Evolutionary conservation across 2,329 filamentous ascomycete genomes (phyloP).

Genomic region (Neopestalotiopsis rosae): DNA sequence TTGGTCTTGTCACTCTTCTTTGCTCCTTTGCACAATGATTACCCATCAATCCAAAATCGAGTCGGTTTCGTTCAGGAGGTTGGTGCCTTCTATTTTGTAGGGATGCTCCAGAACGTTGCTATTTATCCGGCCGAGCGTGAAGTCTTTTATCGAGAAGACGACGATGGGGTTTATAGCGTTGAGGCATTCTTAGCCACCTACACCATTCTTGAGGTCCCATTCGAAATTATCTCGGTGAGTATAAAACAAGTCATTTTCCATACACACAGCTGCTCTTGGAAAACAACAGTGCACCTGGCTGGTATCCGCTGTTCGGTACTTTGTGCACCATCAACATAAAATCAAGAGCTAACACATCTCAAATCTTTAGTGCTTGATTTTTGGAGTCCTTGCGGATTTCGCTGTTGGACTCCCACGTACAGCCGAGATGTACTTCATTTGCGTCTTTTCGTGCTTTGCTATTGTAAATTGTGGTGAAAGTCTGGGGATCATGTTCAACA

Average conservation of each 20-base stretch:
- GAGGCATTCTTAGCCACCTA: slow-evolving; percentile 76
- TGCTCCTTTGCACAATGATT: slow-evolving; percentile 71
- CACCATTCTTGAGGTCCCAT: slow-evolving; percentile 72
- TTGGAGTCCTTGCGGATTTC: slow-evolving; percentile 67
- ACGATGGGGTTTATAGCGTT: slow-evolving; percentile 73
- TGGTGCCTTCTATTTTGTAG: slow-evolving; percentile 74
- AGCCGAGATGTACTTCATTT: slow-evolving; percentile 68
- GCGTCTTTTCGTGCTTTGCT: slow-evolving; percentile 72
- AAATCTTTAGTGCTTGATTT: slow-evolving; percentile 55
- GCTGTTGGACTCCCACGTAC: slow-evolving; percentile 70
- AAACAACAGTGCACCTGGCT: too few species aligned
- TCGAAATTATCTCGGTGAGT: slow-evolving; percentile 63
- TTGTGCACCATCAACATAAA: too few species aligned
- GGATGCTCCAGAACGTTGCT: slow-evolving; percentile 81
- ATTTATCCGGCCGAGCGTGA: slow-evolving; percentile 75
- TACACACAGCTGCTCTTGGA: too few species aligned
- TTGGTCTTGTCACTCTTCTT: slow-evolving; percentile 73
- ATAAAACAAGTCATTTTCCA: too few species aligned
- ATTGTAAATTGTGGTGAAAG: slow-evolving; percentile 78
- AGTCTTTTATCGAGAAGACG: slow-evolving; percentile 79
- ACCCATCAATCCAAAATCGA: slow-evolving; percentile 73
- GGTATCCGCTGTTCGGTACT: too few species aligned
- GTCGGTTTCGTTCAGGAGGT: slow-evolving; percentile 78
- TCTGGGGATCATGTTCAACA: slow-evolving; percentile 81
- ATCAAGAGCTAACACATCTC: too few species aligned